Evolutionary conservation across 345 rosid genomes (phyloP), one percentile per base, ranked within the genome.

Genomic region (Lepidium didymum): DNA sequence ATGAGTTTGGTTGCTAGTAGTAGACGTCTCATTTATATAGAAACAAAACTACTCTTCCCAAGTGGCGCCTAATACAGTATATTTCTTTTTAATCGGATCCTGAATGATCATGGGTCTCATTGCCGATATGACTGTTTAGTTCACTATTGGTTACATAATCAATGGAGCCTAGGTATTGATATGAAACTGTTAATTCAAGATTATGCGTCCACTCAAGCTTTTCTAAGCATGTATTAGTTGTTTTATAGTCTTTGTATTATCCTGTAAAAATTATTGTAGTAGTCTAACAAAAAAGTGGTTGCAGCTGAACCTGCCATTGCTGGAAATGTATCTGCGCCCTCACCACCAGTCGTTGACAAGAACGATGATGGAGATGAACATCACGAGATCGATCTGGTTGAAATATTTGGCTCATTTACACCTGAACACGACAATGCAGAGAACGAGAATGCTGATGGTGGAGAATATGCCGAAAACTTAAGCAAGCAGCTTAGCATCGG

Each of bases 311-410:
- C 80, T 27, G 12, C 62, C 35, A 62, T 69, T n/a, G 78, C 52
- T 55, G 60, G 67, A 63, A 77, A 76, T 59, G 14, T 57, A n/a
- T 43, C 82, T 8, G 45, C 46, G 7, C 11, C 45, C 56, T 81
- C 85, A 21, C 85, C 83, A 15, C 85, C 83, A 15, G 79, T 49
- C 38, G 33, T 8, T 12, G 83, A 64, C 3, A 81, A 79, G 79
- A 81, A 79, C 46, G 79, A 79, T 1, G 97, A 86, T 31, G 87
- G 27, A 33, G 89, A 87, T 42, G 96, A 87, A 7, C 84, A 91
- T 74, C 87, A 73, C 25, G 96, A 86, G 45, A 79, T 84, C 38
- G 81, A 80, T 69, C 29, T 89, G 4, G 86, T 79, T 33, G 89
- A 84, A 0, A 78, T 91, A 40, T 91, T 89, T 2, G 94, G 97